Conservation (phyloP, 352 stramenopile genomes). For the Phytopythium mirpurense region DNA sequence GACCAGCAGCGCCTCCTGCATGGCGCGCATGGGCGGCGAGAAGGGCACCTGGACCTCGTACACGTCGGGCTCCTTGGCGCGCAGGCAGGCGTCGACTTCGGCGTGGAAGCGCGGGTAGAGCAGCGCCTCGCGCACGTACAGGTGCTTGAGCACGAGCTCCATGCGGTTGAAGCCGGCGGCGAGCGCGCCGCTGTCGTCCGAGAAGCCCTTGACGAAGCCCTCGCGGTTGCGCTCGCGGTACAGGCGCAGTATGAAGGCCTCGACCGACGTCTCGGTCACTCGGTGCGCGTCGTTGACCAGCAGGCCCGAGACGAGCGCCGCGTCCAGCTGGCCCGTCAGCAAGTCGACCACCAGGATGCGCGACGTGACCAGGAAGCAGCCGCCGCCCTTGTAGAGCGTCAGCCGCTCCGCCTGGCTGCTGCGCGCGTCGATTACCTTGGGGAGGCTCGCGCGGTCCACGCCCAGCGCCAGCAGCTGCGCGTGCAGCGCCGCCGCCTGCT, state of each 20-base stretch:
- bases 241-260: slow-evolving; percentile 96
- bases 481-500: slow-evolving; percentile 71
- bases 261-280: slow-evolving; percentile 92
- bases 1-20: slow-evolving; percentile 93
- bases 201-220: slow-evolving; percentile 97
- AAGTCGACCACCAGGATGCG: slow-evolving; percentile 98
- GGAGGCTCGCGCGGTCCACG: slow-evolving; percentile 80
- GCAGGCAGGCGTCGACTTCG: slow-evolving; percentile 83
- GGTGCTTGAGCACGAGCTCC: slow-evolving; percentile 92
- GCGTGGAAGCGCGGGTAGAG: slow-evolving; percentile 96
- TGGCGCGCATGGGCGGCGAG: slow-evolving; percentile 89
- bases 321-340: slow-evolving; percentile 80
- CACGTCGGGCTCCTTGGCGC: slow-evolving; percentile 85
- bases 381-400: slow-evolving; percentile 90
- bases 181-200: slow-evolving; percentile 90
- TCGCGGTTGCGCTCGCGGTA: slow-evolving; percentile 85
- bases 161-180: slow-evolving; percentile 92
- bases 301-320: slow-evolving; percentile 88
- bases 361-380: slow-evolving; percentile 93
- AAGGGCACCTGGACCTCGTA: slow-evolving; percentile 93
- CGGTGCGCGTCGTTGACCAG: slow-evolving; percentile 92
- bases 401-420: slow-evolving; percentile 67
- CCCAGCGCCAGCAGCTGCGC: slow-evolving; percentile 87
- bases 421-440: slow-evolving; percentile 79
- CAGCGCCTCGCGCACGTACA: slow-evolving; percentile 91